Base-by-base conservation (phyloP, 352 stramenopile genomes). In the Pythium coloratum region DNA sequence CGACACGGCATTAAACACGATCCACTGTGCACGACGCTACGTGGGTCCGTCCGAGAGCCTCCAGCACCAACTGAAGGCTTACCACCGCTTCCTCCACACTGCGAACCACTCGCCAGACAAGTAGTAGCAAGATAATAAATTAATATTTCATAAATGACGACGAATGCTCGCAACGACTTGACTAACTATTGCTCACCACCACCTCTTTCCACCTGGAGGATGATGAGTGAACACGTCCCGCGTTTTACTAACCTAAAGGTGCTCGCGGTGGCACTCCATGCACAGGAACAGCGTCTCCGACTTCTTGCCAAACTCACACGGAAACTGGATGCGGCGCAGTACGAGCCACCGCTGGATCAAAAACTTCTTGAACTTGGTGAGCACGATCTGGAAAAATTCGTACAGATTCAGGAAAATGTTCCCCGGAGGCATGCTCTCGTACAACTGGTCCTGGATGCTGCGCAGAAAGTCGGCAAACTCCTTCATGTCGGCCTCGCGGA, bases 261-360 rank as follows among this genome's bases (percentile, higher is more conserved):
- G 84, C 72, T 92, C 84, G 42, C 82, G 82, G 71, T 92, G 84
- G 75, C 84, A 92, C 66, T 92, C 84, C 84, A 92, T 92, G 68
- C 84, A 92, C 24, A 92, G 75, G 62, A 92, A 92, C 36, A 92
- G 75, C 50, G 68, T 80, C 57, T 82, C 73, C 13, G 82, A 91
- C 65, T 91, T 92, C 53, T 92, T 91, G 66, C 84, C 84, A 64
- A 92, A 92, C 55, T 92, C 84, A 64, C 84, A 92, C 32, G 84
- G 82, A 54, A 87, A 90, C 59, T 78, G 70, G 62, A 92, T 90
- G 28, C 77, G 73, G n/a, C 74, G 76, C 18, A 50, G 69, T 38
- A 76, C 67, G 36, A 92, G 67, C 84, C 84, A 92, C 13, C 66
- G 33, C 64, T 78, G 78, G 60, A 81, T 81, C 40, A 92, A 59